Evolutionary conservation across 306 rosid species (phyloP).

Genomic region (Leucaena leucocephala): DNA sequence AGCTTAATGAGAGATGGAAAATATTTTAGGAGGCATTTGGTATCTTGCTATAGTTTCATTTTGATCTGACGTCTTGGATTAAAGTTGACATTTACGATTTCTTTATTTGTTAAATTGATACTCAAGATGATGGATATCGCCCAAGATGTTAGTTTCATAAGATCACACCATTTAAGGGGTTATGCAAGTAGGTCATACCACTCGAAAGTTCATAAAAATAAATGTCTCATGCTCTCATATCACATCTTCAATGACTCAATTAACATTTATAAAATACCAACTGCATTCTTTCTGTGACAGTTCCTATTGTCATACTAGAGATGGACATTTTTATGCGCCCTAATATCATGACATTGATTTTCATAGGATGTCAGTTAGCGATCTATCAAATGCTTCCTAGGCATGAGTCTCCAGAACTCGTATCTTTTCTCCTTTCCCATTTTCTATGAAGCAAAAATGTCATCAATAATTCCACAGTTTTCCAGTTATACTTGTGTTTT

Average conservation of each 20-base stretch:
- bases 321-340: background rate
- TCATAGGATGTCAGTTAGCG: background rate
- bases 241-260: background rate
- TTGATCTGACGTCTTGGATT: background rate
- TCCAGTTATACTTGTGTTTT: background rate
- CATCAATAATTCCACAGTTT: background rate
- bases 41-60: background rate
- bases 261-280: background rate
- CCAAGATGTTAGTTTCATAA: background rate
- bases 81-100: background rate
- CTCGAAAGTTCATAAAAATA: background rate
- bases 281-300: background rate
- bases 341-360: background rate
- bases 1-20: conserved; percentile 1
- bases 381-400: background rate
- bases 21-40: background rate
- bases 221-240: background rate
- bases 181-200: background rate
- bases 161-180: background rate
- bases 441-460: background rate
- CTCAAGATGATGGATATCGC: background rate
- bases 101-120: background rate
- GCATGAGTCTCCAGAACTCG: background rate
- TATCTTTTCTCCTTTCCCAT: background rate
- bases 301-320: background rate